Conservation (phyloP, 2,329 filamentous ascomycete genomes). For the Phaeomoniella chlamydospora region DNA sequence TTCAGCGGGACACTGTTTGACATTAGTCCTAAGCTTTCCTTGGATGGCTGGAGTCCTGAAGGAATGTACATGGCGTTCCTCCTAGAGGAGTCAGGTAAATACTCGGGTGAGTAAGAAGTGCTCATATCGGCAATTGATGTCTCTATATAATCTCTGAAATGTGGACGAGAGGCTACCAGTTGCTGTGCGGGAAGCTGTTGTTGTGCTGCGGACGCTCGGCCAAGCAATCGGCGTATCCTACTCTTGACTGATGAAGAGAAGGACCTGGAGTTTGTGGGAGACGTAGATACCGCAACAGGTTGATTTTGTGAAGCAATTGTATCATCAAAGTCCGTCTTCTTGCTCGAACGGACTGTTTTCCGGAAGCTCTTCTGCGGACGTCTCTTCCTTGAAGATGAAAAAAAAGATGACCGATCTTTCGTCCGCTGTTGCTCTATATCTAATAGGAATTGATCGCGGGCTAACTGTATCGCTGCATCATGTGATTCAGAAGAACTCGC, state of each 20-base stretch:
- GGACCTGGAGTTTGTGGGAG: slow-evolving; percentile 15
- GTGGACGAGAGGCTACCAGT: slow-evolving; percentile 10
- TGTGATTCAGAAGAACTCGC: slow-evolving; percentile 13
- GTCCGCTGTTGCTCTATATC: slow-evolving; percentile 8
- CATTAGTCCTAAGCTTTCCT: slow-evolving; percentile 7
- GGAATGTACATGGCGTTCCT: slow-evolving; percentile 5
- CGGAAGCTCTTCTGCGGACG: slow-evolving; percentile 16
- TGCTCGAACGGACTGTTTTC: slow-evolving; percentile 8
- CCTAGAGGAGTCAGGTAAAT: slow-evolving; percentile 2
- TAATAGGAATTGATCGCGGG: slow-evolving; percentile 22
- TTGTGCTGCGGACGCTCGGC: slow-evolving; percentile 14
- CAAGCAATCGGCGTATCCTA: slow-evolving; percentile 24
- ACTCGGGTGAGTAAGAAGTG: slow-evolving; percentile 6
- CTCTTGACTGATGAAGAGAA: slow-evolving; percentile 27
- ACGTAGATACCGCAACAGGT: background rate
- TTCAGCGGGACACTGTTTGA: slow-evolving; percentile 4
- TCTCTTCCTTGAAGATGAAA: slow-evolving; percentile 11
- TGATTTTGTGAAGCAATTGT: slow-evolving; percentile 4
- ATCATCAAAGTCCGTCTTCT: slow-evolving; percentile 6
- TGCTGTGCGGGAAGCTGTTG: slow-evolving; percentile 11
- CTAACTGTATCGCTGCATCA: slow-evolving; percentile 24
- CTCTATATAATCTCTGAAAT: slow-evolving; percentile 10
- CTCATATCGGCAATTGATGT: slow-evolving; percentile 6
- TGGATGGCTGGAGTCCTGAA: slow-evolving; percentile 2
- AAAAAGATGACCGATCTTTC: slow-evolving; percentile 13